phyloP scores from a whole-genome alignment of 2,329 filamentous ascomycete species.

The Ambrosiella beaveri region DNA sequence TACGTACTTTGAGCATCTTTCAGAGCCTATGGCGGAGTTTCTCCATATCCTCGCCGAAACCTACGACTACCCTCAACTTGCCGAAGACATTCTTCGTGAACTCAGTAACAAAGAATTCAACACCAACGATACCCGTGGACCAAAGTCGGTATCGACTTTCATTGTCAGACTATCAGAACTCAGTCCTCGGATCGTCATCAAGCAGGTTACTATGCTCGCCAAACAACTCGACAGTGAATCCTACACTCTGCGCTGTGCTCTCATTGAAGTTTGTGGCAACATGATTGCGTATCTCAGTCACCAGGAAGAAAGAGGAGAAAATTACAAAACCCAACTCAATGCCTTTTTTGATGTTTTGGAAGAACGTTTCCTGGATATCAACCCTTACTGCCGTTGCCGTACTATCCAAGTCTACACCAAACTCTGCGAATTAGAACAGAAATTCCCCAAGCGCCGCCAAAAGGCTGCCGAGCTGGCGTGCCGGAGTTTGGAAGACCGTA shows the following conservation, averaged over 20 bases:
- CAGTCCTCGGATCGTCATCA: conserved; percentile 79
- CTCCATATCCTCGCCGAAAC: conserved; percentile 89
- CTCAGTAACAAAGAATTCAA: conserved; percentile 97
- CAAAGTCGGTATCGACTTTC: conserved; percentile 90
- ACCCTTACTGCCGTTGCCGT: conserved; percentile 85
- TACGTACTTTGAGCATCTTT: conserved; percentile 97
- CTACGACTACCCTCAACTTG: conserved; percentile 91
- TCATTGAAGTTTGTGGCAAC: conserved; percentile 95
- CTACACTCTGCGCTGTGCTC: conserved; percentile 78
- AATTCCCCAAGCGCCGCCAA: conserved; percentile 84
- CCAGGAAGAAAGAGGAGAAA: conserved; percentile 78
- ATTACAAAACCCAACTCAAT: conserved; percentile 86
- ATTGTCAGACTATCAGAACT: conserved; percentile 86
- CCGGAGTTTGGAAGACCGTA: conserved; percentile 88
- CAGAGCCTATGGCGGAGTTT: conserved; percentile 97
- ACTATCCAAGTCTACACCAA: conserved; percentile 86
- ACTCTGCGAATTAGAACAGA: conserved; percentile 85
- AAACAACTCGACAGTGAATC: conserved; percentile 96
- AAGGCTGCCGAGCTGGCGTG: conserved; percentile 73
- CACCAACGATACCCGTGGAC: conserved; percentile 83
- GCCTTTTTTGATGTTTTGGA: conserved; percentile 95
- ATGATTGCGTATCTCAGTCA: conserved; percentile 80
- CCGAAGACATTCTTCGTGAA: conserved; percentile 84
- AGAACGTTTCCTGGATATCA: conserved; percentile 88
- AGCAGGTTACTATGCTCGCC: conserved; percentile 88